Evolutionary conservation across 768 basidiomycete species (phyloP).

Genomic region (Mrakia hoshinonis): DNA sequence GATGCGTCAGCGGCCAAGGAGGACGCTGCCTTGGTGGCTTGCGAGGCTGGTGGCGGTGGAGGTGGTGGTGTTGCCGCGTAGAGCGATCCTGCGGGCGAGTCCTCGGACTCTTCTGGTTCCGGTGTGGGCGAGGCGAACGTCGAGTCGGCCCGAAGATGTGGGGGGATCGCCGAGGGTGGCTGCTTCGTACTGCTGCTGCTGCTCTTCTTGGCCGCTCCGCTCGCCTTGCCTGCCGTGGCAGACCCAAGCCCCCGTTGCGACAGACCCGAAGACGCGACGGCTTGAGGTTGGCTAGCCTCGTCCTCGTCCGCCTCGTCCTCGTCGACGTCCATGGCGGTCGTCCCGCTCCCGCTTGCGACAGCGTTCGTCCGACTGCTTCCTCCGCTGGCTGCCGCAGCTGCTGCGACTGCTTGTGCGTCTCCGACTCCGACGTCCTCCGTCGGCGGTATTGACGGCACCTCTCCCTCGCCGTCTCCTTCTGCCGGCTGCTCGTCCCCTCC

Average conservation of each 20-base stretch:
- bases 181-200: constrained; percentile 13
- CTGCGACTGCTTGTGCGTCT: too few relatives aligned
- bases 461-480: constrained; percentile 3
- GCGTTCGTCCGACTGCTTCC: constrained; percentile 25
- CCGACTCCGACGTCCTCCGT: constrained; percentile 10
- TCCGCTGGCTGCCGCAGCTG: too few relatives aligned
- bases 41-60: background rate
- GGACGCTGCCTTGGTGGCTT: background rate
- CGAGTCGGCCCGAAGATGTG: constrained; percentile 4
- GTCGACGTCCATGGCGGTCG: constrained; percentile 28
- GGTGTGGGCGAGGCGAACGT: constrained; percentile 18
- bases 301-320: constrained; percentile 46
- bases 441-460: constrained; percentile 16
- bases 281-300: constrained; percentile 44
- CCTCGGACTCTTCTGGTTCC: background rate
- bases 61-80: background rate
- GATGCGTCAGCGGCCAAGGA: background rate
- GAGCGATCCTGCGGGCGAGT: background rate
- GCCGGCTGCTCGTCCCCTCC: constrained; percentile 63
- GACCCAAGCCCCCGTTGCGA: constrained; percentile 16
- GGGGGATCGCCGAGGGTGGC: constrained; percentile 9
- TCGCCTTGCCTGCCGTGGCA: constrained; percentile 3
- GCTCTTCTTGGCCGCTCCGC: background rate
- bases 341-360: constrained; percentile 8
- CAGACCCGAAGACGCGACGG: background rate